These are phyloP conservation scores for Tricholoma terreum DNA, from an alignment of 768 basidiomycete species.

Conservation along the genomic window DNA sequence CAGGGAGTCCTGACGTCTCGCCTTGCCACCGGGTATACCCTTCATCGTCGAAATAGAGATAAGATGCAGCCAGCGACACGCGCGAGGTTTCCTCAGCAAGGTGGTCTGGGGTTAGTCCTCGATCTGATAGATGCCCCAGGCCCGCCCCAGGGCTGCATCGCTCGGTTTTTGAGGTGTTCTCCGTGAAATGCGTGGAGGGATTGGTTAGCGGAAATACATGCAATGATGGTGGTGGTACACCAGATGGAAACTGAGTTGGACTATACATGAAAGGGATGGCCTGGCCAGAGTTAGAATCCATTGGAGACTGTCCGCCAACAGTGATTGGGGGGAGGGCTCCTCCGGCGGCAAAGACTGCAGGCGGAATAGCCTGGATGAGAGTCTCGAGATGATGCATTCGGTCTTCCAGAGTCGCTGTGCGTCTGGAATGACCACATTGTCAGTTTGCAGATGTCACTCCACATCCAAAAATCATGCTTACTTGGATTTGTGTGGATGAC, in stretches of 20 bases:
- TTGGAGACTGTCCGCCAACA: slow-evolving; percentile 29
- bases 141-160: background rate
- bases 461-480: slow-evolving; percentile 33
- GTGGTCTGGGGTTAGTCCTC: slow-evolving; percentile 35
- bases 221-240: slow-evolving; percentile 76
- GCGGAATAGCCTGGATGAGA: slow-evolving; percentile 80
- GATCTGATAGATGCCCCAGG: background rate
- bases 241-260: slow-evolving; percentile 37
- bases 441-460: background rate
- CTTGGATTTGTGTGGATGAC: slow-evolving; percentile 88
- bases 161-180: slow-evolving; percentile 24
- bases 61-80: slow-evolving; percentile 70
- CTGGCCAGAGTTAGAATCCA: slow-evolving; percentile 24
- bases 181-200: slow-evolving; percentile 74
- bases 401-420: slow-evolving; percentile 81
- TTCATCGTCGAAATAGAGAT: slow-evolving; percentile 85
- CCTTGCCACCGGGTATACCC: slow-evolving; percentile 90
- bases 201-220: slow-evolving; percentile 77
- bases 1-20: slow-evolving; percentile 87
- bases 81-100: slow-evolving; percentile 57
- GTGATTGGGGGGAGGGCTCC: slow-evolving; percentile 34
- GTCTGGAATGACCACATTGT: slow-evolving; percentile 36
- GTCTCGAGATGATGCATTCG: slow-evolving; percentile 87
- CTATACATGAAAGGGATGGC: slow-evolving; percentile 25
- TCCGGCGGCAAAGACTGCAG: slow-evolving; percentile 70